Evolutionary conservation across 2,329 filamentous ascomycete genomes (phyloP).

Genomic region (Aspergillus nomiae): DNA sequence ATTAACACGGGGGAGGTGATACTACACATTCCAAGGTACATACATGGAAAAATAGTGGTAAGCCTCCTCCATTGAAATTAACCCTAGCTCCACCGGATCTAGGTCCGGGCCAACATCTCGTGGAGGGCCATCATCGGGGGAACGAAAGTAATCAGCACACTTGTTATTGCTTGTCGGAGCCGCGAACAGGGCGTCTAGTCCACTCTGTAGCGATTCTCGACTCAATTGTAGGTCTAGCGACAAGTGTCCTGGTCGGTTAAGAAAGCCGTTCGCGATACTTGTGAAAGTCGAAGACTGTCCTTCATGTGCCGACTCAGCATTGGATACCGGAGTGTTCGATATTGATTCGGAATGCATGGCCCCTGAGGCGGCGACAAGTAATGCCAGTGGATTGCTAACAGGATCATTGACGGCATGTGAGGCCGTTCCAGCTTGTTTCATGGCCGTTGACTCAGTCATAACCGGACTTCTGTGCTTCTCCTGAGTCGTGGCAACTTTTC

Average conservation of each 20-base stretch:
- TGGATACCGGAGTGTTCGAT: background rate
- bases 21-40: background rate
- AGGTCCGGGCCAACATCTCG: constrained; percentile 31
- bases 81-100: constrained; percentile 30
- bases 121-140: constrained; percentile 1
- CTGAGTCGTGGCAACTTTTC: background rate
- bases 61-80: constrained; percentile 33
- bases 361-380: constrained; percentile 29
- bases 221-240: constrained; percentile 27
- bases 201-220: constrained; percentile 21
- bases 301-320: background rate
- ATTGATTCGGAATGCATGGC: background rate
- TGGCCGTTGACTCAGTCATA: background rate
- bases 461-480: background rate
- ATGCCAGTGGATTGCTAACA: constrained; percentile 30
- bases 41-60: constrained; percentile 30
- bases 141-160: constrained; percentile 27
- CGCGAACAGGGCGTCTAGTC: constrained; percentile 22
- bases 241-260: constrained; percentile 24
- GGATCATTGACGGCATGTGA: constrained; percentile 14
- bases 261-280: constrained; percentile 12
- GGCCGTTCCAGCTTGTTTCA: background rate
- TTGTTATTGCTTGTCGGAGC: background rate
- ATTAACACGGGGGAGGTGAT: background rate
- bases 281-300: background rate